phyloP scores from a whole-genome alignment of 192 early-diverging fungal species.

The Podochytrium sp. region DNA sequence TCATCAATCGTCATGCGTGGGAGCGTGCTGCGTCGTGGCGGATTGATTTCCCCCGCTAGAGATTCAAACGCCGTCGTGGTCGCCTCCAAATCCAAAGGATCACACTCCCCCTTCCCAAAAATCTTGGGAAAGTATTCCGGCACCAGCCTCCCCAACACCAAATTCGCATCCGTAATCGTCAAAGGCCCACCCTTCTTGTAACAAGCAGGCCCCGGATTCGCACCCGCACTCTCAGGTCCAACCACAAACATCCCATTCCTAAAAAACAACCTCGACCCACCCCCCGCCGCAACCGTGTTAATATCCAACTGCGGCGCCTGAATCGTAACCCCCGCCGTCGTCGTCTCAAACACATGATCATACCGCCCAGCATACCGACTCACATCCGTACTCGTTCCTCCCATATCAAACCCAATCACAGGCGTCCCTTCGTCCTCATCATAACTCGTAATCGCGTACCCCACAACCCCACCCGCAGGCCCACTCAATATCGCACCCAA shows the following conservation, averaged over 20 bases:
- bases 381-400: conserved; percentile 80
- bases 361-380: conserved; percentile 86
- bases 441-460: conserved; percentile 65
- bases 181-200: conserved; percentile 93
- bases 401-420: conserved; percentile 98
- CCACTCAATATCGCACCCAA: conserved; percentile 90
- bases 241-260: conserved; percentile 93
- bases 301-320: conserved; percentile 97
- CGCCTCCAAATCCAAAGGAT: conserved; percentile 74
- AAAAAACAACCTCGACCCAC: conserved; percentile 91
- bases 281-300: conserved; percentile 95
- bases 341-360: conserved; percentile 95
- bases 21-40: background rate
- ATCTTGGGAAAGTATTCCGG: conserved; percentile 91
- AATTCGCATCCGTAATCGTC: conserved; percentile 93
- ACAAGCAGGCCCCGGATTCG: conserved; percentile 95
- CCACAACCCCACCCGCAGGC: conserved; percentile 95
- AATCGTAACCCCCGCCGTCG: conserved; percentile 81
- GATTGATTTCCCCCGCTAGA: conserved; percentile 71
- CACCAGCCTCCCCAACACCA: conserved; percentile 83
- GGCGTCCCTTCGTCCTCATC: conserved; percentile 49
- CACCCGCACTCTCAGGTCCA: conserved; percentile 85
- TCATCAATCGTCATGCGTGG: conserved; percentile 75
- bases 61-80: conserved; percentile 65
- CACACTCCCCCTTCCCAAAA: conserved; percentile 84